These are phyloP conservation scores for Monocercomonoides exilis DNA, from an alignment of 78 protist genomes.

Conservation along the genomic window DNA sequence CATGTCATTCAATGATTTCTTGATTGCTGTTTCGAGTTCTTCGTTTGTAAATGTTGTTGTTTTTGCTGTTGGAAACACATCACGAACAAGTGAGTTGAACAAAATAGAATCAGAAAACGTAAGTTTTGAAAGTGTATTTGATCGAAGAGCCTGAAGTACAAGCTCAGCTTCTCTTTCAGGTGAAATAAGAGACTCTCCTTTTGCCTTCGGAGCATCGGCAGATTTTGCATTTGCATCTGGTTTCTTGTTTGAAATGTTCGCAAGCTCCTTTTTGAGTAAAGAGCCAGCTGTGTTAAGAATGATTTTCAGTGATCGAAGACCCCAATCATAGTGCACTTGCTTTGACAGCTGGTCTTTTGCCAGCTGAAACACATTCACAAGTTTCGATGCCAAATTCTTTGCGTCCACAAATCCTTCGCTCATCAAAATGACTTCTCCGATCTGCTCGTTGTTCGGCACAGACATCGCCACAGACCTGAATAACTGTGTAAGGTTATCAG, in stretches of 20 bases:
- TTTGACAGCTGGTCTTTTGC: slow-evolving; percentile 53
- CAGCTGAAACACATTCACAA: slow-evolving; percentile 53
- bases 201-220: background rate
- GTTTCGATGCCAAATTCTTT: slow-evolving; percentile 38
- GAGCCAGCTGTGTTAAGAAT: slow-evolving; percentile 35
- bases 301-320: slow-evolving; percentile 76
- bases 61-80: slow-evolving; percentile 43
- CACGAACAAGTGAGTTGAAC: slow-evolving; percentile 51
- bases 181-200: background rate
- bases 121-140: slow-evolving; percentile 69
- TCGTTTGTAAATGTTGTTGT: slow-evolving; percentile 15
- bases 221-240: no score
- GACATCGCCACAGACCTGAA: slow-evolving; percentile 80
- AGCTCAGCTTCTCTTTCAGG: slow-evolving; percentile 17
- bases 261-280: background rate
- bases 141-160: slow-evolving; percentile 52
- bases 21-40: slow-evolving; percentile 17
- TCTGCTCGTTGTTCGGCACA: slow-evolving; percentile 63
- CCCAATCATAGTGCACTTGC: slow-evolving; percentile 86
- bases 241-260: background rate
- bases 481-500: slow-evolving; percentile 79
- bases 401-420: slow-evolving; percentile 70
- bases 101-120: slow-evolving; percentile 45
- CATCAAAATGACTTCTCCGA: slow-evolving; percentile 65
- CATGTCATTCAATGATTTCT: background rate